Base-by-base conservation (phyloP, 371 early-diverging fungal genomes). In the Parasitella parasitica region DNA sequence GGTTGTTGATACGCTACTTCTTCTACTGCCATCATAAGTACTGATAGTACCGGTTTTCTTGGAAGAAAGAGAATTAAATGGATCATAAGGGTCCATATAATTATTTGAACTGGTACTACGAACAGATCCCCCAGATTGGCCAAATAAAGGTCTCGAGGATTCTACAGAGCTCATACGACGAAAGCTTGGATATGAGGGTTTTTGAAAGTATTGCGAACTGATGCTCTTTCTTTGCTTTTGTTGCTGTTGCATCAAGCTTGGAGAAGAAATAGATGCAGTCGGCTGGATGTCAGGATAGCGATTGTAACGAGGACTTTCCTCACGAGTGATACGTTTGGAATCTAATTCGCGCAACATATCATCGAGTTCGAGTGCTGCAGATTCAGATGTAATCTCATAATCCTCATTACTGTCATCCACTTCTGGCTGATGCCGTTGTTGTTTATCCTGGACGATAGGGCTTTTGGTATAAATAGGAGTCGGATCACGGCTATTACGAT, bases 311-410 rank as follows among this genome's bases (percentile, higher is more conserved):
- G 36, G 34, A 18, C 57, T 50, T 16, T 61, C 54, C 13, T 35
- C 36, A 50, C 63, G 63, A 36, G 20, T 35, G 16, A 60, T 56
- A 12, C 57, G 56, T 12, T 54, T 63, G 13, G 56, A 54, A 37
- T 60, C 64, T 2, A 68, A 15, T 16, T 68, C 60, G 8, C 64
- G 39, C 5, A 68, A 36, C 64, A 68, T 60, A 11, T 68, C 64
- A 24, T 68, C 60, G 4, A 63, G 32, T 28, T 63, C 69, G 12
- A 54, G 46, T 7, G 56, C 69, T 5, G 69, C 63, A 49, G 53
- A 63, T 26, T 59, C 61, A 51, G 57, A 37, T 20, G 39, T 36
- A 18, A 16, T 18, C 2, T 38, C 18, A 32, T 43, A 20, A 8
- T 48, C 59, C 1, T 46, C 20, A 46, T 58, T 59, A n/a, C 59